These are phyloP conservation scores for Fusarium coffeatum DNA, from an alignment of 2,329 filamentous ascomycete genomes.

Conservation along the genomic window DNA sequence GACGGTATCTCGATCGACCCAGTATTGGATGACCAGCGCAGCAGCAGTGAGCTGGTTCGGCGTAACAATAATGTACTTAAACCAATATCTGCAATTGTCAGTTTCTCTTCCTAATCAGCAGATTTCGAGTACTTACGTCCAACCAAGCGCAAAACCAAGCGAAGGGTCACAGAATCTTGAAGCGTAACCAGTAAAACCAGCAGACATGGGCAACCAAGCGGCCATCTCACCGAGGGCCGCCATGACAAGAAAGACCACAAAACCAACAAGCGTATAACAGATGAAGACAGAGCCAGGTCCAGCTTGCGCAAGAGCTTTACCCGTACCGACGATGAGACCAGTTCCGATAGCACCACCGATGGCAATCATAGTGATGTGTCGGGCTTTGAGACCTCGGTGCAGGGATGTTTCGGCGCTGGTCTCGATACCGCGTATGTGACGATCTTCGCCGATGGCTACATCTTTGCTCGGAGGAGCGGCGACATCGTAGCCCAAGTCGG, in stretches of 20 bases:
- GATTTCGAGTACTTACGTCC: slow-evolving; percentile 63
- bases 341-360: slow-evolving; percentile 81
- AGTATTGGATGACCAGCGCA: slow-evolving; percentile 83
- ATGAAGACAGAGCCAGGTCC: slow-evolving; percentile 76
- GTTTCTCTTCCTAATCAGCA: not conserved
- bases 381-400: slow-evolving; percentile 65
- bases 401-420: slow-evolving; percentile 61
- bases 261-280: slow-evolving; percentile 75
- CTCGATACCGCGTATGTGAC: slow-evolving; percentile 61
- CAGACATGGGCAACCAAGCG: slow-evolving; percentile 80
- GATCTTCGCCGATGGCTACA: slow-evolving; percentile 38
- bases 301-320: slow-evolving; percentile 63
- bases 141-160: slow-evolving; percentile 82
- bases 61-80: slow-evolving; percentile 87
- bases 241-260: slow-evolving; percentile 85
- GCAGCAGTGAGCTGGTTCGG: slow-evolving; percentile 86
- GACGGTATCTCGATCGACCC: slow-evolving; percentile 72
- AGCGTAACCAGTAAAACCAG: slow-evolving; percentile 86
- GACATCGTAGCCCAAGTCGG: slow-evolving; percentile 40
- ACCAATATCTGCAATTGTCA: slow-evolving; percentile 63
- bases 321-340: slow-evolving; percentile 78
- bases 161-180: slow-evolving; percentile 83
- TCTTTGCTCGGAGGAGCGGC: slow-evolving; percentile 20
- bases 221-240: slow-evolving; percentile 86
- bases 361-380: slow-evolving; percentile 71